Conservation (phyloP, 2,329 filamentous ascomycete species). For the Diaporthe capsici region DNA sequence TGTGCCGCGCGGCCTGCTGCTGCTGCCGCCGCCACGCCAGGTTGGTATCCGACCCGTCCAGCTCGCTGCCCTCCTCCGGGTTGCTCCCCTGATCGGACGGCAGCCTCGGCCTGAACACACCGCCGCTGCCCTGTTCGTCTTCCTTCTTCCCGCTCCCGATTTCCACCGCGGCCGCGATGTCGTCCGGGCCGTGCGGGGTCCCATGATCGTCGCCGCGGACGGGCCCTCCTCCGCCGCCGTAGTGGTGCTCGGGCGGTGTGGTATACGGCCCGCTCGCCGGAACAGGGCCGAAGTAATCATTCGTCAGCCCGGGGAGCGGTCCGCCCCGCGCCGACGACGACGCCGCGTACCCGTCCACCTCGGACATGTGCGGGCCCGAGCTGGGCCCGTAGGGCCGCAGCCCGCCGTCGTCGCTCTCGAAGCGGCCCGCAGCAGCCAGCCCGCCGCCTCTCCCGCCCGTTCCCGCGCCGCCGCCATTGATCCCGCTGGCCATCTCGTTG, state of each 20-base stretch:
- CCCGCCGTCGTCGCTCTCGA: slow-evolving; percentile 36
- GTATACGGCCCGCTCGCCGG: slow-evolving; percentile 60
- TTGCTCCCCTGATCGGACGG: background rate
- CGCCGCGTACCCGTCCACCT: slow-evolving; percentile 46
- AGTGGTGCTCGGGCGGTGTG: slow-evolving; percentile 31
- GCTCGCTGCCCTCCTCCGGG: slow-evolving; percentile 33
- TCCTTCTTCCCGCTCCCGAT: slow-evolving; percentile 58
- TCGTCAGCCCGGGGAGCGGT: slow-evolving; percentile 50
- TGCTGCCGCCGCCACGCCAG: slow-evolving; percentile 34
- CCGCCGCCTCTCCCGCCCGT: background rate
- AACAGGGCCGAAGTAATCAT: slow-evolving; percentile 29
- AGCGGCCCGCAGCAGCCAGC: slow-evolving; percentile 4
- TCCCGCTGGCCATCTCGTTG: slow-evolving; percentile 35
- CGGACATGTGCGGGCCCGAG: slow-evolving; percentile 50
- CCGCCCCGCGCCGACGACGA: slow-evolving; percentile 41
- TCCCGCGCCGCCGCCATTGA: background rate
- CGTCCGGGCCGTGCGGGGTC: slow-evolving; percentile 61
- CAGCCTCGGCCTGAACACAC: background rate
- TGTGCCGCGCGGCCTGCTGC: slow-evolving; percentile 42
- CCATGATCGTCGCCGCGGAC: no score
- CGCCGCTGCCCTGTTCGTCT: background rate
- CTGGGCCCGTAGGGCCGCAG: slow-evolving; percentile 37
- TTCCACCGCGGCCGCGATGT: slow-evolving; percentile 68
- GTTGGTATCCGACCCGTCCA: slow-evolving; percentile 19
- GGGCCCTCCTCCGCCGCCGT: slow-evolving; percentile 11